Evolutionary conservation across 1,139 yeast species (phyloP).

Genomic region (Suhomyces kunorum): DNA sequence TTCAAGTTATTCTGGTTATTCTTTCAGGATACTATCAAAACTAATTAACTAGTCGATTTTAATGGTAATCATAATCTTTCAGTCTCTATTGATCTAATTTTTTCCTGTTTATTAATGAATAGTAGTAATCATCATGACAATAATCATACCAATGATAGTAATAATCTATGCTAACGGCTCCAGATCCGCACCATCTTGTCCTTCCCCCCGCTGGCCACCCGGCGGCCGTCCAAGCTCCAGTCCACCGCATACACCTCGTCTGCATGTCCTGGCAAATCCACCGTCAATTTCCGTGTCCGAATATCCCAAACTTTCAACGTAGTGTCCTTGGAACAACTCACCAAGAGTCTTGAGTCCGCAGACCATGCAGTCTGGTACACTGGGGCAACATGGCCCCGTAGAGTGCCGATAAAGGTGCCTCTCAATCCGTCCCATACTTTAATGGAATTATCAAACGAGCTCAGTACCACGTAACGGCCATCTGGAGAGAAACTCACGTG

Average conservation of each 20-base stretch:
- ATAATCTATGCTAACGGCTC: constrained; percentile 67
- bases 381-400: constrained; percentile 97
- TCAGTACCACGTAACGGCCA: constrained; percentile 86
- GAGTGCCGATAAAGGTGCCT: constrained; percentile 85
- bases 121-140: too few relatives aligned
- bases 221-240: constrained; percentile 94
- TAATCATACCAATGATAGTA: too few relatives aligned
- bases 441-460: constrained; percentile 92
- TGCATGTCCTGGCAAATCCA: constrained; percentile 91
- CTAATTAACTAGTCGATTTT: too few relatives aligned
- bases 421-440: constrained; percentile 95
- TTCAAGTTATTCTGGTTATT: too few relatives aligned
- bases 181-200: constrained; percentile 92
- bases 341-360: constrained; percentile 86
- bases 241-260: constrained; percentile 98
- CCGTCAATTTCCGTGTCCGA: constrained; percentile 75
- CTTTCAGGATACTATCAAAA: too few relatives aligned
- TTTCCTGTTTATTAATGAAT: too few relatives aligned
- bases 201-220: constrained; percentile 95
- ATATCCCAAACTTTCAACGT: constrained; percentile 98
- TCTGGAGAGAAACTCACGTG: constrained; percentile 97
- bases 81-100: too few relatives aligned
- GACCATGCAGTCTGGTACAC: constrained; percentile 99
- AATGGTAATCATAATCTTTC: too few relatives aligned
- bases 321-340: constrained; percentile 93